Evolutionary conservation across 805 yeast genomes (phyloP).

Genomic region (Danielia reshetovae): DNA sequence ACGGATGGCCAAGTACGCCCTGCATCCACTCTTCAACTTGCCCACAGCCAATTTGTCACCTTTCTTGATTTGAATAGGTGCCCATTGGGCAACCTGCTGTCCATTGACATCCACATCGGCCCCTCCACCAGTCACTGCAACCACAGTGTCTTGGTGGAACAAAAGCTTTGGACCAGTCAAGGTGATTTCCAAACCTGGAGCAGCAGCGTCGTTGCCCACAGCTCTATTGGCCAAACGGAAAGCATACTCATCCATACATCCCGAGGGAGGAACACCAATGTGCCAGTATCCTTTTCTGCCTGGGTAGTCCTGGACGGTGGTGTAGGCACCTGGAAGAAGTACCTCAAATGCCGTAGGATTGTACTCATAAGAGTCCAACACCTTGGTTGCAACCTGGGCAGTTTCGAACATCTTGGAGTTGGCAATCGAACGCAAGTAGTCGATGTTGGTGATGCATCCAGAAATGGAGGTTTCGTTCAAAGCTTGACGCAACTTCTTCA

Average conservation of each 20-base stretch:
- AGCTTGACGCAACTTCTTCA: conserved; percentile 72
- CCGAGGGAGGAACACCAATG: conserved; percentile 97
- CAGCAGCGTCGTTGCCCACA: conserved; percentile 77
- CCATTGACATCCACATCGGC: conserved; percentile 67
- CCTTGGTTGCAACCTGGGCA: conserved; percentile 83
- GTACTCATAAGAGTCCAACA: conserved; percentile 77
- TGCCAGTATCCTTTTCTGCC: conserved; percentile 86
- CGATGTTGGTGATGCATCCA: conserved; percentile 88
- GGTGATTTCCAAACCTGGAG: conserved; percentile 91
- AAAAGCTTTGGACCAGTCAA: conserved; percentile 79
- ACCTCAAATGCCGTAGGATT: conserved; percentile 83
- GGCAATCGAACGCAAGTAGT: conserved; percentile 82
- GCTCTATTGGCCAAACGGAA: conserved; percentile 85
- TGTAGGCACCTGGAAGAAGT: conserved; percentile 86
- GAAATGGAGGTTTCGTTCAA: conserved; percentile 80
- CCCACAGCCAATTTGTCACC: conserved; percentile 84
- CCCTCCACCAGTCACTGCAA: conserved; percentile 86
- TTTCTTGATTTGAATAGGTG: conserved; percentile 62
- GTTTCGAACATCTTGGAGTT: conserved; percentile 78
- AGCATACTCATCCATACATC: conserved; percentile 94
- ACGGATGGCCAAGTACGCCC: conserved; percentile 84
- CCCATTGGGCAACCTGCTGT: conserved; percentile 54
- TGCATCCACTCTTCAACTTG: conserved; percentile 75
- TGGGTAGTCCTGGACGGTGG: conserved; percentile 94
- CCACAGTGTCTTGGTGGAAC: conserved; percentile 76